Evolutionary conservation across 1,284 basidiomycete genomes (phyloP).

Genomic region (Inonotus obliquus): DNA sequence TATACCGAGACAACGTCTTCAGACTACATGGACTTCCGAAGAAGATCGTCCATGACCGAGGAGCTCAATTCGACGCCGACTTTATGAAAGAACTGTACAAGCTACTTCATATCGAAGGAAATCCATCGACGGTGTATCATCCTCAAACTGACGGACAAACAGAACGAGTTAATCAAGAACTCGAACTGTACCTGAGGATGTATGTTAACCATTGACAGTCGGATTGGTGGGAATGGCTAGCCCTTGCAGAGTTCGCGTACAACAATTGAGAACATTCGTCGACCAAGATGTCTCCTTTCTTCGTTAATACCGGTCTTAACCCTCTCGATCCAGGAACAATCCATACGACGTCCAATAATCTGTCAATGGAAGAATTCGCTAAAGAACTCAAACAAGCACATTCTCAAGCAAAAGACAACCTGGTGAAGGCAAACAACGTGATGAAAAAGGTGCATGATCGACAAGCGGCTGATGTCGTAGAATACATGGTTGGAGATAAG

Average conservation of each 20-base stretch:
- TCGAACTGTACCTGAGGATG: not conserved
- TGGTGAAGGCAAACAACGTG: not conserved
- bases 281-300: not conserved
- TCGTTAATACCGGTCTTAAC: not conserved
- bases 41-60: not conserved
- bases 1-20: not conserved
- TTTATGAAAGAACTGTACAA: not conserved
- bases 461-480: not conserved
- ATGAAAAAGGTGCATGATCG: not conserved
- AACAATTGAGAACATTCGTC: not conserved
- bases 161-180: conserved; percentile 5
- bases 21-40: not conserved
- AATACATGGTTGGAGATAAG: not conserved
- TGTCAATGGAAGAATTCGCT: not conserved
- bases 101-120: not conserved
- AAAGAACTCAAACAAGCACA: not conserved
- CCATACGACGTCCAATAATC: not conserved
- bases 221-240: not conserved
- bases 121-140: conserved; percentile 26
- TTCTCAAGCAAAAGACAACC: not conserved
- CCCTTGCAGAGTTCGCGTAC: conserved; percentile 1
- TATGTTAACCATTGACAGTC: not conserved
- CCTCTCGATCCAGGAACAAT: not conserved
- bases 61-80: not conserved
- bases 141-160: conserved; percentile 24